Evolutionary conservation across 1,284 basidiomycete species (phyloP).

Genomic region (Trichosporon ovoides): DNA sequence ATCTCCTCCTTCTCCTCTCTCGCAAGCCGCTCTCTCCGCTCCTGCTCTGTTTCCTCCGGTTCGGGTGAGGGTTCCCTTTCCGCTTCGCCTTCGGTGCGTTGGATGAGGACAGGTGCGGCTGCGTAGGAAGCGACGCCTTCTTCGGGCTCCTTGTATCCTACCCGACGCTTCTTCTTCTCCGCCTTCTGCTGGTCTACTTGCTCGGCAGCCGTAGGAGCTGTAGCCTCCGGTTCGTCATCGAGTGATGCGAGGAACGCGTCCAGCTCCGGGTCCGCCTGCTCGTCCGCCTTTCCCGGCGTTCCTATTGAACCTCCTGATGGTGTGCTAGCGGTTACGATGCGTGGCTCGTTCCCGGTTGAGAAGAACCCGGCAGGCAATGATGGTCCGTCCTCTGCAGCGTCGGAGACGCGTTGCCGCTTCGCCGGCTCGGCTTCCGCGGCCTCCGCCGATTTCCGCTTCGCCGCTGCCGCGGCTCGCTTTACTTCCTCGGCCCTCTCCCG

Average conservation of each 20-base stretch:
- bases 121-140: constrained; percentile 42
- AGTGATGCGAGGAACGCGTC: constrained; percentile 48
- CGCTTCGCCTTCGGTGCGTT: constrained; percentile 10
- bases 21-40: constrained; percentile 33
- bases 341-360: constrained; percentile 27
- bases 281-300: constrained; percentile 5
- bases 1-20: constrained; percentile 49
- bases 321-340: constrained; percentile 1
- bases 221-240: constrained; percentile 17
- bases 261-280: constrained; percentile 41
- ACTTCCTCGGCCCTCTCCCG: constrained; percentile 38
- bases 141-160: constrained; percentile 26
- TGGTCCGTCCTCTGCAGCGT: constrained; percentile 7
- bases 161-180: constrained; percentile 12
- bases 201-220: constrained; percentile 12
- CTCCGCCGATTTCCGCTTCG: constrained; percentile 27
- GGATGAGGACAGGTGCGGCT: constrained; percentile 40
- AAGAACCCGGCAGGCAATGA: constrained; percentile 40
- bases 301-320: not conserved
- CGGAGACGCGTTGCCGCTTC: constrained; percentile 1
- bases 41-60: constrained; percentile 43
- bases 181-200: constrained; percentile 2
- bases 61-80: constrained; percentile 28
- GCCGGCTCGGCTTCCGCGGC: constrained; percentile 21
- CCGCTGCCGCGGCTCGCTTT: constrained; percentile 22